A percentile compares a stretch with the other conserved stretches of the same genome.
Conservation (phyloP, 169 alveolate genomes). For the Cryptosporidium felis region DNA sequence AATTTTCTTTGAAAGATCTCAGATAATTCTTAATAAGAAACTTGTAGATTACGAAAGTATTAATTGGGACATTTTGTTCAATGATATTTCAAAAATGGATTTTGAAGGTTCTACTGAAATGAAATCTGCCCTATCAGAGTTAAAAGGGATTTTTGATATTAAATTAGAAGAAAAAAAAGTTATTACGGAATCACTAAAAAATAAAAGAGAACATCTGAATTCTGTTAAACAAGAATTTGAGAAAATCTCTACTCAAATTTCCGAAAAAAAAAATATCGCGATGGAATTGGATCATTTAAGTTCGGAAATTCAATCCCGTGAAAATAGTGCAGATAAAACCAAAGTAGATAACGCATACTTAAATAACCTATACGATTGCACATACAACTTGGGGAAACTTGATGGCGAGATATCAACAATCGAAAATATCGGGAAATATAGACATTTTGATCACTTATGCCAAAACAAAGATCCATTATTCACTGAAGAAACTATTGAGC, state of each 20-base stretch:
- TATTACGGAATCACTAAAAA: neutral
- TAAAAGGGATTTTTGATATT: neutral
- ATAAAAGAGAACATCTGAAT: neutral
- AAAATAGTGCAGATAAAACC: neutral
- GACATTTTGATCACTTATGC: neutral
- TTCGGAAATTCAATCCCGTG: neutral
- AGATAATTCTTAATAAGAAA: neutral
- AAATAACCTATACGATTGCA: neutral
- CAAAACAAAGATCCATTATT: neutral
- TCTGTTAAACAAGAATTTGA: constrained; percentile 7
- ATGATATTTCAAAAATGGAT: neutral
- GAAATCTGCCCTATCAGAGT: neutral
- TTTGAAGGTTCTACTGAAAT: neutral
- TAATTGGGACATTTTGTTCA: neutral
- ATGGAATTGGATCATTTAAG: constrained; percentile 6
- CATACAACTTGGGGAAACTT: constrained; percentile 18
- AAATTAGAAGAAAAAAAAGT: constrained; percentile 5
- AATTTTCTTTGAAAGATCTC: neutral
- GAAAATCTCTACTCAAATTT: neutral
- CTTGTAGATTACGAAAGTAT: neutral
- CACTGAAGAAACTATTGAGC: constrained; percentile 1
- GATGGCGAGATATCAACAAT: constrained; percentile 33
- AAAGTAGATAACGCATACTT: neutral
- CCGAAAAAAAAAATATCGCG: neutral
- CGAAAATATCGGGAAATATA: neutral